phyloP scores from a whole-genome alignment of 352 stramenopile genomes.

The Phytopythium delawarense region DNA sequence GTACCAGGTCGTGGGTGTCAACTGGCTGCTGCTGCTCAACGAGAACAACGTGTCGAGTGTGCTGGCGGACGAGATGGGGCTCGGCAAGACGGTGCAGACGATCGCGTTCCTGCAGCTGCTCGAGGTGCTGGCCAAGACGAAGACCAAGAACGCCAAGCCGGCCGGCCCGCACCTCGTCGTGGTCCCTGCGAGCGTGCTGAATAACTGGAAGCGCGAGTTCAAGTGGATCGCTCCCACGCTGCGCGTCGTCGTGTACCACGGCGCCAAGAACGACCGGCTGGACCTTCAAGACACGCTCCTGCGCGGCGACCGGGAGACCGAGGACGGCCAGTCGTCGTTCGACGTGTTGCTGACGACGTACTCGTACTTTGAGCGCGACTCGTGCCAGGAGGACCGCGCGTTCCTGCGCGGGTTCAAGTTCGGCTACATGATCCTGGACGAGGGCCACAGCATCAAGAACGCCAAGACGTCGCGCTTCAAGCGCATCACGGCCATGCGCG shows the following conservation, averaged over 20 bases:
- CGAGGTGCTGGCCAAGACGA: conserved; percentile 34
- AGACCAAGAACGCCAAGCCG: conserved; percentile 16
- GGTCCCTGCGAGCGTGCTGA: conserved; percentile 90
- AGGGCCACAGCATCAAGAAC: conserved; percentile 94
- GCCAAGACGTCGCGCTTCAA: conserved; percentile 87
- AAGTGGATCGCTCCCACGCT: conserved; percentile 91
- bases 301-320: background rate
- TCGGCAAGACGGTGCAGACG: conserved; percentile 93
- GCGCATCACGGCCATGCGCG: conserved; percentile 75
- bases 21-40: conserved; percentile 76
- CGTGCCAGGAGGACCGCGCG: conserved; percentile 72
- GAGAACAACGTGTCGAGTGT: conserved; percentile 80
- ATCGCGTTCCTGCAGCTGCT: conserved; percentile 75
- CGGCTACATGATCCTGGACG: conserved; percentile 93
- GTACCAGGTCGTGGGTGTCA: conserved; percentile 82
- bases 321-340: conserved; percentile 32
- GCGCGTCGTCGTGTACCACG: conserved; percentile 83
- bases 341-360: conserved; percentile 91
- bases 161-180: conserved; percentile 88
- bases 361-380: conserved; percentile 89
- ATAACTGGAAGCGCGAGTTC: conserved; percentile 92
- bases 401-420: conserved; percentile 79
- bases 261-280: conserved; percentile 54
- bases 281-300: conserved; percentile 50
- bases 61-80: conserved; percentile 88